Evolutionary conservation across 495 filamentous ascomycete genomes (phyloP), one percentile per base, ranked within the genome.

Genomic region (Daldinia bambusicola): DNA sequence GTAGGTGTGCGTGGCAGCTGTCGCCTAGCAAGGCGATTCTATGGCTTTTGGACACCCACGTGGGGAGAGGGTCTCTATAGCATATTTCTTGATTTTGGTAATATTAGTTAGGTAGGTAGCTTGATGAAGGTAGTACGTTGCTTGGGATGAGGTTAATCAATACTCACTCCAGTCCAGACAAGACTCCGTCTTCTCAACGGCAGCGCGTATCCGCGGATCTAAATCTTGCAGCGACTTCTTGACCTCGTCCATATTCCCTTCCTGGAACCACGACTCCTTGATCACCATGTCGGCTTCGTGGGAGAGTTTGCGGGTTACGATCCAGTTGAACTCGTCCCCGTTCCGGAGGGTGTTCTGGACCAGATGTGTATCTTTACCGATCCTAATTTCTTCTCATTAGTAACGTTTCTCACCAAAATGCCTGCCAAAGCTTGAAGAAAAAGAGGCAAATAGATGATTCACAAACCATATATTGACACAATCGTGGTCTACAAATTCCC

Each of bases 261-360:
- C 81, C 41, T 84, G 81, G 55, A 80, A 84, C 84, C 83, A 85
- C 4, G 78, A 82, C 71, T 86, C 84, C 32, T 80, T 77, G 36
- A 85, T 82, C 48, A 81, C 81, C 68, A 80, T 79, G 56, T 85
- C 83, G 20, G 76, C 76, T 53, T 80, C 78, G 61, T 80, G 78
- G 2, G 77, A 76, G 4, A 79, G 59, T 68, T 82, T 81, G 6
- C 81, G 79, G 0, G 82, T 85, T 12, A 84, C 70, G 62, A 85
- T 84, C 83, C 83, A 85, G 70, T 84, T 84, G 71, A 84, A 85
- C 70, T 85, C 83, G 10, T 81, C 75, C n/a, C 83, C 83, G 37
- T 77, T 76, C 34, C 82, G 78, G 10, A 85, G 76, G 0, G 83
- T 84, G 48, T 84, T 84, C 61, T 84, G 82, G 16, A 85, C 77